Conservation (phyloP, 2,329 filamentous ascomycete species). For the Furcasterigmium furcatum region DNA sequence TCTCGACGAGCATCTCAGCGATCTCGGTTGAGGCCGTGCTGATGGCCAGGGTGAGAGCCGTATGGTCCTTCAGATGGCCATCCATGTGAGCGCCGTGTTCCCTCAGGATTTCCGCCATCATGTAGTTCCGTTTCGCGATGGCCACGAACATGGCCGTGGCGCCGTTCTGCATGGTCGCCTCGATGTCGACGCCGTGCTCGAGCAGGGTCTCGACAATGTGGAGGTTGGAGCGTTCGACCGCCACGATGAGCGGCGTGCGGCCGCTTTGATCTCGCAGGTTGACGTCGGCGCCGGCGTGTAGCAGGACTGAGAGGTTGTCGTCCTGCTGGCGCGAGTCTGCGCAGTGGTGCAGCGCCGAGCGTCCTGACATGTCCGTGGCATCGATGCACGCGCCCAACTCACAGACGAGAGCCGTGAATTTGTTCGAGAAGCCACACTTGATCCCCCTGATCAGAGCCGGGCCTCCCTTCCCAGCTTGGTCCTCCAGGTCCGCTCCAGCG, state of each 20-base stretch:
- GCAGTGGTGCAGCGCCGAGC: constrained; percentile 17
- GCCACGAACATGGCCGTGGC: constrained; percentile 17
- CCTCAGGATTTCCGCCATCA: constrained; percentile 15
- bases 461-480: constrained; percentile 9
- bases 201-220: constrained; percentile 11
- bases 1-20: constrained; percentile 11
- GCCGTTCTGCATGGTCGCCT: constrained; percentile 11
- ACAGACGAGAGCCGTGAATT: constrained; percentile 16
- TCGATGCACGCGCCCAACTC: constrained; percentile 16
- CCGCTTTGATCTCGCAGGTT: constrained; percentile 12
- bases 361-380: constrained; percentile 15
- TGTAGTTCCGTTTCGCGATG: constrained; percentile 12
- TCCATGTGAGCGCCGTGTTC: constrained; percentile 17
- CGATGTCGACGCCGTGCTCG: constrained; percentile 17
- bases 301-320: constrained; percentile 15
- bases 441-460: constrained; percentile 16
- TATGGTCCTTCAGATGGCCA: constrained; percentile 11
- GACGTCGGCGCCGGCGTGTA: constrained; percentile 14
- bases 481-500: constrained; percentile 17
- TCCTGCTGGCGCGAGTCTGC: constrained; percentile 12
- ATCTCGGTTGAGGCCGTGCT: constrained; percentile 19
- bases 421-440: constrained; percentile 12
- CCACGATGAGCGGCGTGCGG: constrained; percentile 16
- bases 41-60: constrained; percentile 18
- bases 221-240: constrained; percentile 12